phyloP scores from a whole-genome alignment of 345 rosid genomes.

The Passiflora organensis region DNA sequence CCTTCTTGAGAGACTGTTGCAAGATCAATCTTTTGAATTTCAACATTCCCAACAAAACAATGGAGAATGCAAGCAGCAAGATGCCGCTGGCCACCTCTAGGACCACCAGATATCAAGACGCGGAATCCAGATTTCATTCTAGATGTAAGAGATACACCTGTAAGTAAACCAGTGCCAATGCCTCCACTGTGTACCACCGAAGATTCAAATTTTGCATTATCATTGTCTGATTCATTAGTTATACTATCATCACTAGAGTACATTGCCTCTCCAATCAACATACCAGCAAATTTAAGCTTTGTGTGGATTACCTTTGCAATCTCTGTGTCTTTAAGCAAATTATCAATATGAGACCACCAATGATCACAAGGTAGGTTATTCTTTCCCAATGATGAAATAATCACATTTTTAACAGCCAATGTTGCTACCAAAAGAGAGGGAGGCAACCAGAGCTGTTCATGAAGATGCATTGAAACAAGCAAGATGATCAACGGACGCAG shows the following conservation, averaged over 20 bases:
- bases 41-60: constrained; percentile 71
- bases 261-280: constrained; percentile 46
- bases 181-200: constrained; percentile 26
- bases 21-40: constrained; percentile 82
- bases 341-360: constrained; percentile 65
- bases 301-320: constrained; percentile 50
- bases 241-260: constrained; percentile 35
- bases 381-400: constrained; percentile 51
- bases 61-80: constrained; percentile 88
- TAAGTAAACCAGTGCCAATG: constrained; percentile 22
- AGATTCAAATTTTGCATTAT: constrained; percentile 25
- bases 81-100: constrained; percentile 90
- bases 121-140: constrained; percentile 60
- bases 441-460: constrained; percentile 78
- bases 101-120: constrained; percentile 67
- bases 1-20: constrained; percentile 94
- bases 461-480: constrained; percentile 71
- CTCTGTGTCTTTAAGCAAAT: constrained; percentile 57
- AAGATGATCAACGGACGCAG: constrained; percentile 58
- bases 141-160: constrained; percentile 34
- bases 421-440: constrained; percentile 66
- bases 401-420: constrained; percentile 43
- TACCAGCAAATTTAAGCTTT: constrained; percentile 53
- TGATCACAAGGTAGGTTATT: constrained; percentile 42
- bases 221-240: constrained; percentile 30